Evolutionary conservation across 2,329 filamentous ascomycete species (phyloP).

Genomic region (Cercospora sp.): DNA sequence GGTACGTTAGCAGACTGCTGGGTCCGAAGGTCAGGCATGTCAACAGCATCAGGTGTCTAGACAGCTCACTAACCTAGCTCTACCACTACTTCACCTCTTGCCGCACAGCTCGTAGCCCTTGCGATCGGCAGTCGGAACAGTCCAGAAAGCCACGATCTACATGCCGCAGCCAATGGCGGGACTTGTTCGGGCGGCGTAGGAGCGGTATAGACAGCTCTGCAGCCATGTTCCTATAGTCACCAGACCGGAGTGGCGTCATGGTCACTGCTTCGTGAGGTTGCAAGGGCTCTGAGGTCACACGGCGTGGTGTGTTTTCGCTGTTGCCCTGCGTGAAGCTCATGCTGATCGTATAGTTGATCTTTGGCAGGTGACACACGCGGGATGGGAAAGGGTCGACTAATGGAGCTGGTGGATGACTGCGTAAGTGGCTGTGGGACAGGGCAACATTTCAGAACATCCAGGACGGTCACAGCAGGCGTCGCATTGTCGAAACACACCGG

Average conservation of each 20-base stretch:
- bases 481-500: neutral
- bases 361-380: neutral
- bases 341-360: neutral
- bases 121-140: neutral
- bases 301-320: neutral
- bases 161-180: constrained; percentile 2
- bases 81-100: neutral
- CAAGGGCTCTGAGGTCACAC: constrained; percentile 5
- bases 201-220: neutral
- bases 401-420: neutral
- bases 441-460: neutral
- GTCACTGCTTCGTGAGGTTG: neutral
- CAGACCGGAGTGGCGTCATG: constrained; percentile 1
- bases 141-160: neutral
- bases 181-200: neutral
- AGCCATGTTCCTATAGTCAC: neutral
- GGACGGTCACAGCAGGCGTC: neutral
- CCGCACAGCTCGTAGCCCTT: neutral
- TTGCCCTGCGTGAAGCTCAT: neutral
- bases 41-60: neutral
- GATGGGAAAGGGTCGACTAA: neutral
- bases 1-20: constrained; percentile 3
- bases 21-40: constrained; percentile 3
- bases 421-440: constrained; percentile 2
- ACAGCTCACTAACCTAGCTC: neutral